Evolutionary conservation across 192 early-diverging fungal genomes (phyloP), one percentile per base, ranked within the genome.

Genomic region (Entomortierella chlamydospora): DNA sequence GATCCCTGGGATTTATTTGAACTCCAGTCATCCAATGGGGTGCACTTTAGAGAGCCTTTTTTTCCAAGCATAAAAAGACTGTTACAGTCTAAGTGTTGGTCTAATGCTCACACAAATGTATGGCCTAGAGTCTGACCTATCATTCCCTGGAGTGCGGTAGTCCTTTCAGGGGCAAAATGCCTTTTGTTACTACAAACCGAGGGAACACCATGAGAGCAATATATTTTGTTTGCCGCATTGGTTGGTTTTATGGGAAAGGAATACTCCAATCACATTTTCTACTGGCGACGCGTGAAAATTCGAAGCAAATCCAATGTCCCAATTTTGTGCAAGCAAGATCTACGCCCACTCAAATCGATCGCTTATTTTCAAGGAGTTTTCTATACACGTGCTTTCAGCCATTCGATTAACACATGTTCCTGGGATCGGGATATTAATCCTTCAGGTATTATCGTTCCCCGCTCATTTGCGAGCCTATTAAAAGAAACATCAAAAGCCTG

Each of bases 21-120:
- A 31, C 22, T 51, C 31, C 43, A 31, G 28, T 11, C 45, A 33
- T 11, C 66, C 66, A 68, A 68, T 57, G 22, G 66, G 66, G 13
- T 58, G 30, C 12, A 62, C 17, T 29, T 33, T 13, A 4, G 29
- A 50, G 47, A 62, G 61, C 61, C 43, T 39, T 28, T n/a, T n/a
- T n/a, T 10, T 45, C 9, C 31, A 18, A 50, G 39, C 41, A 39
- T n/a, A 57, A 41, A 9, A 41, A 41, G 6, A 13, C 7, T 41
- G n/a, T n/a, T n/a, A n/a, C n/a, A n/a, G n/a, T n/a, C n/a, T n/a
- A n/a, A n/a, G n/a, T n/a, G n/a, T n/a, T n/a, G n/a, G n/a, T 47
- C 15, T 20, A 47, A 12, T 47, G 45, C 45, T 47, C 45, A 47
- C 45, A 47, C 12, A 15, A 47, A 37, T 6, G 39, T 41, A 41